Percentiles rank a stretch among this genome's conserved stretches.
Evolutionary conservation across 2,329 filamentous ascomycete species (phyloP).

Genomic region (Cytospora paraplurivora): DNA sequence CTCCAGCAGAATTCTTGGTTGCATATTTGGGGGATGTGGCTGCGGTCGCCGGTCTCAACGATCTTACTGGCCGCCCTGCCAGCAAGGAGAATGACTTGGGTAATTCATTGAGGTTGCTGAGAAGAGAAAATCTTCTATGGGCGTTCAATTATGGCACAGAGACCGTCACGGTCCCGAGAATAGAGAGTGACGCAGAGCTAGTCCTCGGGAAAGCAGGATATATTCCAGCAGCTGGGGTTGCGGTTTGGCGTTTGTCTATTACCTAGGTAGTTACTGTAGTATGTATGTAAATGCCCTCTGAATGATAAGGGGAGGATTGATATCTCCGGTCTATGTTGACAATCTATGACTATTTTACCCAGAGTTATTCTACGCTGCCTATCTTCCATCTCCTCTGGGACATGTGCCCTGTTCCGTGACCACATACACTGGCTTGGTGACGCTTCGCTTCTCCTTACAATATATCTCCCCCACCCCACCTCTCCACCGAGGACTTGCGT

Average conservation of each 20-base stretch:
- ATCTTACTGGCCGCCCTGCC: constrained; percentile 27
- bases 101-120: constrained; percentile 27
- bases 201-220: constrained; percentile 29
- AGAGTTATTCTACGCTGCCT: no score
- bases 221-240: constrained; percentile 30
- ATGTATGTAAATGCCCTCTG: no score
- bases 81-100: constrained; percentile 30
- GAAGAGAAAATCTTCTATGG: constrained; percentile 30
- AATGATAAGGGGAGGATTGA: no score
- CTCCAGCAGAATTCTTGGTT: constrained; percentile 31
- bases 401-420: no score
- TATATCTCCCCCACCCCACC: no score
- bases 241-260: constrained; percentile 20
- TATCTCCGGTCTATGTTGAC: no score
- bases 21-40: constrained; percentile 32
- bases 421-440: no score
- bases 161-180: constrained; percentile 25
- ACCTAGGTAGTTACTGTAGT: no score
- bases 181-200: constrained; percentile 8
- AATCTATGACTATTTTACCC: no score
- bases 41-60: constrained; percentile 26
- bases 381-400: no score
- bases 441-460: no score
- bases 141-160: constrained; percentile 33
- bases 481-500: no score